phyloP scores from a whole-genome alignment of 2,329 filamentous ascomycete genomes.

The Esteya vermicola region DNA sequence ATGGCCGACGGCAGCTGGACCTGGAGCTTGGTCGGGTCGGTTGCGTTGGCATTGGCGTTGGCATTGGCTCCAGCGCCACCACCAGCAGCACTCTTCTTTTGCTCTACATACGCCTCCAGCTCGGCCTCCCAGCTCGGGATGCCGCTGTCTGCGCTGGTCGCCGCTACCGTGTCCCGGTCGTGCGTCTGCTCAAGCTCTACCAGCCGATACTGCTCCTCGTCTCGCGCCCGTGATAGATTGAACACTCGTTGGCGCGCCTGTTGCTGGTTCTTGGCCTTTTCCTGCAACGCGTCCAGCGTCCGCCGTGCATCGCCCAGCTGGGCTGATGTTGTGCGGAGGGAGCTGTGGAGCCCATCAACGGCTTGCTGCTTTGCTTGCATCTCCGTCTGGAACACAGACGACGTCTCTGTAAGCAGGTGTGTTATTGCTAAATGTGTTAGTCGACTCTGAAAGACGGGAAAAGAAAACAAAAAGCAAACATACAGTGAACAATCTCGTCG shows the following conservation, averaged over 20 bases:
- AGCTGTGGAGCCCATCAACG: slow-evolving; percentile 68
- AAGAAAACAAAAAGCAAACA: neutral
- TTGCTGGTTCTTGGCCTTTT: slow-evolving; percentile 48
- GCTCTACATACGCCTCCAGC: slow-evolving; percentile 25
- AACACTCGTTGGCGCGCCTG: slow-evolving; percentile 56
- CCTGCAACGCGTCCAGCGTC: slow-evolving; percentile 55
- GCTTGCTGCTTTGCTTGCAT: slow-evolving; percentile 71
- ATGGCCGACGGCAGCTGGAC: slow-evolving; percentile 42
- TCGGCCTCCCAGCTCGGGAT: slow-evolving; percentile 41
- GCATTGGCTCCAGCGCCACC: too few relatives aligned
- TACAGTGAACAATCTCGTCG: slow-evolving; percentile 65
- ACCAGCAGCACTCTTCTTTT: too few relatives aligned
- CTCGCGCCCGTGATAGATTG: slow-evolving; percentile 62
- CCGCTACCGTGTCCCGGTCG: slow-evolving; percentile 12
- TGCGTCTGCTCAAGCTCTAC: slow-evolving; percentile 27
- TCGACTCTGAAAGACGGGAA: slow-evolving; percentile 7
- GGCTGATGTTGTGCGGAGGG: slow-evolving; percentile 66
- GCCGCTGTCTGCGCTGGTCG: slow-evolving; percentile 19
- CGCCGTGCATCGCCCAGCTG: slow-evolving; percentile 66
- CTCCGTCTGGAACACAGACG: slow-evolving; percentile 65
- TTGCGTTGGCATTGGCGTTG: slow-evolving; percentile 18
- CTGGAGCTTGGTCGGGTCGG: slow-evolving; percentile 8
- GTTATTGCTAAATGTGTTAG: slow-evolving; percentile 52
- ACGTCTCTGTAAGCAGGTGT: slow-evolving; percentile 65
- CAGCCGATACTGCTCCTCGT: slow-evolving; percentile 49